Base-by-base conservation (phyloP, 2,329 filamentous ascomycete genomes). In the Trichoderma koningiopsis region DNA sequence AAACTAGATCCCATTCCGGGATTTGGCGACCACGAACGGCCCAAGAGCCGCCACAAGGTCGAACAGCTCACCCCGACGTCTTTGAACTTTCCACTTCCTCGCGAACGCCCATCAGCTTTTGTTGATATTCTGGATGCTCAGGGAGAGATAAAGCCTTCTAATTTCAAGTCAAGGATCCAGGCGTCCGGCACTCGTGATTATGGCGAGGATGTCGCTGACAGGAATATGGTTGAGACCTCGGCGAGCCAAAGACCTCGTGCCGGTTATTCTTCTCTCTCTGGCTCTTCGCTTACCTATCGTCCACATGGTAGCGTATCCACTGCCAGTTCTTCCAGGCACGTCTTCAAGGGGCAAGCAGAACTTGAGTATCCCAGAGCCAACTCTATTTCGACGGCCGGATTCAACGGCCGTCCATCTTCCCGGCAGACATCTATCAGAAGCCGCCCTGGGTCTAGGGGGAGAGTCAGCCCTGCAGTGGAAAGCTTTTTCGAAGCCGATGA, bases 131-230 rank as follows among this genome's bases (percentile, higher is more conserved):
- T 89, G 2, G 88, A 89, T 71, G 87, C 87, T 0, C 85, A 87
- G 70, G 85, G 85, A 0, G 83, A 81, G 31, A 79, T 89, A 49
- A 83, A 76, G 33, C 82, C 83, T 0, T 78, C 81, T 2, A 81
- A 86, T 70, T 88, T 88, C 72, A 78, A 79, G 59, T 79, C 79
- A 11, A 81, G 86, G 19, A 73, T 88, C 3, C 76, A 82, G 67
- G 86, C 87, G 0, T 75, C 85, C 0, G 87, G 87, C 1, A 79
- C 80, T 0, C 81, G 83, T 55, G 83, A 86, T 61, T 89, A 88
- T 72, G 88, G 85, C n/a, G 89, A 91, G 75, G 88, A 90, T 74
- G 87, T 90, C 1, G 88, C 87, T 1, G 87, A 89, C 72, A 82
- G 89, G 40, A 91, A 91, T 71, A 79, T 88, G 57, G 77, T 76